Base-by-base conservation (phyloP, 805 yeast genomes). In the Yamadazyma tumulicola region DNA sequence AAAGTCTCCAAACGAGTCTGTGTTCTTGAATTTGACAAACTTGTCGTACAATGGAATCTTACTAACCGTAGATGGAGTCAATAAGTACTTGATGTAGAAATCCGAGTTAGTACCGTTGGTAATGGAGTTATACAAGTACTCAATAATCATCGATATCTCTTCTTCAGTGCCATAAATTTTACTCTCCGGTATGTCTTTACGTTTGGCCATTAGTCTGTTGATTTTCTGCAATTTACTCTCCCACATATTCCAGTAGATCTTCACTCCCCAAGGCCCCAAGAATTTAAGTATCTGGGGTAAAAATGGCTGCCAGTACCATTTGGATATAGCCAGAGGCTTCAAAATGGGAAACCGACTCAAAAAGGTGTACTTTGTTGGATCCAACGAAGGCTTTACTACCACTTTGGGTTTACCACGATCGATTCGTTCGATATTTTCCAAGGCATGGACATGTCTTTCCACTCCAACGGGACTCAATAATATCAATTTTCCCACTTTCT, bases 401-500 rank as follows among this genome's bases (percentile, higher is more conserved):
- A 27, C 19, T n/a, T 6, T 19, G 8, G 8, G 9, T 17, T 47
- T 46, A 6, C 19, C 19, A 7, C 8, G 14, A n/a, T 25, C 13
- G 6, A 37, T n/a, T n/a, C n/a, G 23, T 12, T 6, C 19, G 4
- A 10, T 15, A 7, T 13, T 12, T 24, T 8, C 8, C 6, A 24
- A 8, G 0, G 89, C 79, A 49, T 69, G 77, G 0, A 82, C 72
- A 31, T 75, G 76, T 28, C 85, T 64, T 47, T 85, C 94, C 13
- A 85, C 77, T 0, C 95, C 95, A 0, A 82, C 84, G 0, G 95
- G 95, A 9, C 87, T 79, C 3, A 81, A 72, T 16, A 85, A 60
- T 2, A 82, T 64, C 44, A 85, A 57, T 39, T 73, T 72, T 11
- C 68, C 57, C 5, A 85, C 65, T 4, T 66, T 52, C 0, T 72